Percentiles rank a stretch among this genome's conserved stretches.
Conservation (phyloP, 345 rosid species). For the Schrenkiella parvula region DNA sequence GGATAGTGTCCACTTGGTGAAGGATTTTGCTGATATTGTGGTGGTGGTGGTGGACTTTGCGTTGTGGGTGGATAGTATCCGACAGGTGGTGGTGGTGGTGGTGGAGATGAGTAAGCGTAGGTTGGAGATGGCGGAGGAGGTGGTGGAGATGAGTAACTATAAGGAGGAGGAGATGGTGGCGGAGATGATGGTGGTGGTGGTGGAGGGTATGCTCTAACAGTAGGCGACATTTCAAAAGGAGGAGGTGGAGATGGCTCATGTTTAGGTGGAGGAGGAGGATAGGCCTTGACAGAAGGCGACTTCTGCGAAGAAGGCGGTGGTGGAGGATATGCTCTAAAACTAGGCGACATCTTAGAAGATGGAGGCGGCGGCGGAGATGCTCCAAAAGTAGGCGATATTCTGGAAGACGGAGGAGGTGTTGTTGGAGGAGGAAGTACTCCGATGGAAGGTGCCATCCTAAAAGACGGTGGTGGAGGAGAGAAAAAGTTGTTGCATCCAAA, state of each 20-base stretch:
- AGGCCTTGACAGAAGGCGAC: constrained; percentile 12
- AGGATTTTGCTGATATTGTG: constrained; percentile 3
- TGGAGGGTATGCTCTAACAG: constrained; percentile 31
- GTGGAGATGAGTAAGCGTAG: constrained; percentile 18
- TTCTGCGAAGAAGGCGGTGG: constrained; percentile 8
- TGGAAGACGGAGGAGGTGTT: constrained; percentile 29
- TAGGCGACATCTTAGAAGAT: constrained; percentile 30
- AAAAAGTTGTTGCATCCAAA: constrained; percentile 41
- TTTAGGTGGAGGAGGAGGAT: constrained; percentile 3
- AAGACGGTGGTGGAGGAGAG: constrained; percentile 33
- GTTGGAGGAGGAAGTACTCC: constrained; percentile 30
- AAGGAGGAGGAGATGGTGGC: constrained; percentile 9
- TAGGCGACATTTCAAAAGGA: constrained; percentile 26
- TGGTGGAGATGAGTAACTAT: constrained; percentile 24
- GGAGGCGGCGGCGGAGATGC: constrained; percentile 25
- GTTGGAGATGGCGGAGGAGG: constrained; percentile 24
- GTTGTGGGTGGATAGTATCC: constrained; percentile 1
- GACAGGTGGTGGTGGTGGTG: constrained; percentile 15
- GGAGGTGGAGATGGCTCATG: constrained; percentile 15
- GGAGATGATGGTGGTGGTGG: constrained; percentile 38
- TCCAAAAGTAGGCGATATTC: constrained; percentile 24
- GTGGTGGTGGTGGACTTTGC: constrained; percentile 31
- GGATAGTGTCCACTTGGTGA: constrained; percentile 23
- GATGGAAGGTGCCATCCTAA: constrained; percentile 32
- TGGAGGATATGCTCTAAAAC: neutral